Conservation (phyloP, 2,329 filamentous ascomycete species). For the Endocalyx cinctus region DNA sequence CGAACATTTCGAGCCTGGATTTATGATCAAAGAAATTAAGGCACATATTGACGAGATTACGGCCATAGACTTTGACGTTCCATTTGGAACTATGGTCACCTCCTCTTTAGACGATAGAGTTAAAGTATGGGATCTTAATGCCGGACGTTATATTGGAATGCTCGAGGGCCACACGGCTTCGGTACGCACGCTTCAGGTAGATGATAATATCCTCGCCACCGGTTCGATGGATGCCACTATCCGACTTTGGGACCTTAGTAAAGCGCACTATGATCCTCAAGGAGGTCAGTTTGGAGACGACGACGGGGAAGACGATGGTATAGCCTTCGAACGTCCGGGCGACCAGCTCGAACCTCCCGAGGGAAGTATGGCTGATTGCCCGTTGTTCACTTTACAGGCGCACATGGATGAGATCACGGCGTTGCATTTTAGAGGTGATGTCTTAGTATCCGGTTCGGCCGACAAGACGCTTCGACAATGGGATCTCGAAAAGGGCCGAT, state of each 20-base stretch:
- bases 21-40: conserved; percentile 79
- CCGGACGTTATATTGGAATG: conserved; percentile 83
- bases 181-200: conserved; percentile 85
- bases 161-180: conserved; percentile 94
- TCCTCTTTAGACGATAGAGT: conserved; percentile 91
- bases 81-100: conserved; percentile 91
- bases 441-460: conserved; percentile 88
- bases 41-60: conserved; percentile 87
- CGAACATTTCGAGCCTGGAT: conserved; percentile 89
- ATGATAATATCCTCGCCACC: conserved; percentile 92
- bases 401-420: conserved; percentile 95
- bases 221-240: conserved; percentile 94
- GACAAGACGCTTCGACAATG: conserved; percentile 97
- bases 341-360: conserved; percentile 67
- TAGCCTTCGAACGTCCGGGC: conserved; percentile 68
- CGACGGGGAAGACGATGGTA: conserved; percentile 58
- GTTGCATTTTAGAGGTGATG: conserved; percentile 82
- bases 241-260: conserved; percentile 88
- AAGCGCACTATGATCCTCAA: conserved; percentile 75
- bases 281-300: conserved; percentile 56
- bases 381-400: conserved; percentile 80
- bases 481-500: conserved; percentile 96
- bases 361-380: conserved; percentile 84
- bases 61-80: conserved; percentile 92
- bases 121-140: conserved; percentile 93